phyloP scores from a whole-genome alignment of 495 filamentous ascomycete genomes.

The Penicillium pulvis region DNA sequence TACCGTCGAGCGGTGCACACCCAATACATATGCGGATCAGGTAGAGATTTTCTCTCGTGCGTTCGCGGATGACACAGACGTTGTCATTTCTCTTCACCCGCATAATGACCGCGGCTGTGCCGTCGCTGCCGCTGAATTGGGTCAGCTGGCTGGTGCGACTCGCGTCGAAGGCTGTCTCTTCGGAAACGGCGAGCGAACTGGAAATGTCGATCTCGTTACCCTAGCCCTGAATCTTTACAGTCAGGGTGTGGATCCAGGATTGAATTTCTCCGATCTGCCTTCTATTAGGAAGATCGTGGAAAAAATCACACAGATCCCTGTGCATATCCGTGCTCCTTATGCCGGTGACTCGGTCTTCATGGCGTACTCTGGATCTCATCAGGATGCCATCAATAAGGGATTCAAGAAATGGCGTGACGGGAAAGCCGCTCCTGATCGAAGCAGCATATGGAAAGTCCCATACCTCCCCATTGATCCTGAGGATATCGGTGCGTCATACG shows the following conservation, averaged over 20 bases:
- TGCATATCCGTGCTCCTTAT: conserved; percentile 78
- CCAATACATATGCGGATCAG: conserved; percentile 89
- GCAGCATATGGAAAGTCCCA: conserved; percentile 58
- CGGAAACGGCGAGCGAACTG: conserved; percentile 87
- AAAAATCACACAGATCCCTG: conserved; percentile 80
- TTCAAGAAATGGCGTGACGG: conserved; percentile 48
- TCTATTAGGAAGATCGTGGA: conserved; percentile 78
- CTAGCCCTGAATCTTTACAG: conserved; percentile 87
- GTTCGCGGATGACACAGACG: conserved; percentile 64
- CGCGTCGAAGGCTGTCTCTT: conserved; percentile 88
- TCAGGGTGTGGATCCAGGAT: conserved; percentile 75
- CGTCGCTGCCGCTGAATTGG: conserved; percentile 78
- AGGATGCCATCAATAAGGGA: conserved; percentile 93
- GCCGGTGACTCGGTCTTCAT: conserved; percentile 80
- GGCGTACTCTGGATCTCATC: conserved; percentile 84
- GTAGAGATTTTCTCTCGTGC: conserved; percentile 75
- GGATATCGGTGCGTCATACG: conserved; percentile 85
- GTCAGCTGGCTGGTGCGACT: conserved; percentile 85
- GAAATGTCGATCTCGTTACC: conserved; percentile 93
- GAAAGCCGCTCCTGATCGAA: background rate
- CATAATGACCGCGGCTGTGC: conserved; percentile 89
- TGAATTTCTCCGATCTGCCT: conserved; percentile 82
- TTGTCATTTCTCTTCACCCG: conserved; percentile 73
- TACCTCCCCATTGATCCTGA: conserved; percentile 85
- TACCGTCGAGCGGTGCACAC: conserved; percentile 84